Percentiles rank a stretch among this genome's conserved stretches.
These are phyloP conservation scores for Penicillium tannophilum DNA, from an alignment of 495 filamentous ascomycete genomes.

Conservation along the genomic window DNA sequence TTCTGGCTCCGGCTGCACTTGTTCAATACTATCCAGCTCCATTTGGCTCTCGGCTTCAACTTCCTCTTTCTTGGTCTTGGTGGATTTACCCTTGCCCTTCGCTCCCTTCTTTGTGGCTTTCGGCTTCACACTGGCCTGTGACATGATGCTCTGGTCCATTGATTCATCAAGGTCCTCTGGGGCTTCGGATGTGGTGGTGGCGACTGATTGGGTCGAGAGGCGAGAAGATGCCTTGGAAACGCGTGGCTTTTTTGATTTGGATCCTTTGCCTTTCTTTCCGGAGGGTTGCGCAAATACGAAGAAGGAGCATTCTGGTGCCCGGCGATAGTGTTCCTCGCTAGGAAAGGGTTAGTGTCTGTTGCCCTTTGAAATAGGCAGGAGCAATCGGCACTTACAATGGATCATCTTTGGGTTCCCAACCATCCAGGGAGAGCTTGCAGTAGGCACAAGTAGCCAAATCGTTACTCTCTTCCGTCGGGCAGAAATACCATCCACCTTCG, in stretches of 20 bases:
- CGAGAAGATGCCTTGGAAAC: slow-evolving; percentile 67
- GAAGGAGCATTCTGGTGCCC: slow-evolving; percentile 79
- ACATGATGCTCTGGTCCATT: slow-evolving; percentile 69
- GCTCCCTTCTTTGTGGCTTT: slow-evolving; percentile 54
- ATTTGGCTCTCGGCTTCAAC: slow-evolving; percentile 48
- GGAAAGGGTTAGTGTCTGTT: slow-evolving; percentile 27
- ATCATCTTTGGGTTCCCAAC: slow-evolving; percentile 90
- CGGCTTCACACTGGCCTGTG: slow-evolving; percentile 49
- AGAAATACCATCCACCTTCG: slow-evolving; percentile 91
- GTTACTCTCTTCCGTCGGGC: slow-evolving; percentile 73
- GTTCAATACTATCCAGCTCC: slow-evolving; percentile 34
- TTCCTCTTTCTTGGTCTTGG: slow-evolving; percentile 62
- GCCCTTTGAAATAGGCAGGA: slow-evolving; percentile 14
- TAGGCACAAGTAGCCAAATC: slow-evolving; percentile 89
- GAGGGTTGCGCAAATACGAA: slow-evolving; percentile 58
- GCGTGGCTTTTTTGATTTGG: slow-evolving; percentile 56
- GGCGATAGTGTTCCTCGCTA: slow-evolving; percentile 83
- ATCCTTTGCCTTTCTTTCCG: slow-evolving; percentile 47
- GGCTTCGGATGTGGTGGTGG: slow-evolving; percentile 54
- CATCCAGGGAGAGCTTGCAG: slow-evolving; percentile 81
- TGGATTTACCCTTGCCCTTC: slow-evolving; percentile 40
- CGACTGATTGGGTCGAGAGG: slow-evolving; percentile 67
- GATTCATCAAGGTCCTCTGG: slow-evolving; percentile 58
- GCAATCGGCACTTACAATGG: slow-evolving; percentile 63
- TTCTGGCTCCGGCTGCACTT: slow-evolving; percentile 30